Evolutionary conservation across 2,329 filamentous ascomycete species (phyloP), one percentile per base, ranked within the genome.

Genomic region (Pseudopyrenochaeta lycopersici): DNA sequence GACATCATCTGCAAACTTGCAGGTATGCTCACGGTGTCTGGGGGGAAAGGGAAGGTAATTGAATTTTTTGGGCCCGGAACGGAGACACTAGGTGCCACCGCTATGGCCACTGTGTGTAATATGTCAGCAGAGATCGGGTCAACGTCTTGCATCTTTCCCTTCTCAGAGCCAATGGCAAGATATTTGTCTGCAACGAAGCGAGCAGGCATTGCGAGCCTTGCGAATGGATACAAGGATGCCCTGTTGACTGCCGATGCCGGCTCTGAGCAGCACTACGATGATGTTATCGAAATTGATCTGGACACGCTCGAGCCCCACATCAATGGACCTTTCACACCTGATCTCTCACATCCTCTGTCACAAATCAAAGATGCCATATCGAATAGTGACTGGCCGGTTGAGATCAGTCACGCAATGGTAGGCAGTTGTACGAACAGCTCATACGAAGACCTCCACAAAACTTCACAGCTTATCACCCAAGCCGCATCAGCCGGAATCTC

Each of bases 1-100:
- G 74, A 77, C 17, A 73, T 77, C 14, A 77, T 77, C 21, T 73
- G 68, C 52, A 74, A 75, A 48, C 62, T 77, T 1, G 70, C 74
- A 0, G 74, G 75, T 0, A 69, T 76, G 1, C 18, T 76, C 1
- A 68, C 72, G 0, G 74, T 77, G 0, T 68, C 67, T 1, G 72
- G 74, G 0, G 73, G 73, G 3, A 77, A 73, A 35, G 74, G 72
- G 1, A 72, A 68, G 35, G 61, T 76, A 10, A 63, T 77, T 6
- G 74, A 77, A 45, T 77, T 74, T 48, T 76, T 74, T 29, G 74
- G 75, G 0, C 72, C 74, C 0, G 75, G 73, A 2, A 64, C 66
- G 1, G 52, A 68, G 12, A 71, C 62, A 0, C 52, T 77, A 0
- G 65, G 72, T 0, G 72, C 72, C 0, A 77, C 75, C 6, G 75